Conservation (phyloP, 108 stramenopile genomes). For the Pseudonitzschia delicatissima region DNA sequence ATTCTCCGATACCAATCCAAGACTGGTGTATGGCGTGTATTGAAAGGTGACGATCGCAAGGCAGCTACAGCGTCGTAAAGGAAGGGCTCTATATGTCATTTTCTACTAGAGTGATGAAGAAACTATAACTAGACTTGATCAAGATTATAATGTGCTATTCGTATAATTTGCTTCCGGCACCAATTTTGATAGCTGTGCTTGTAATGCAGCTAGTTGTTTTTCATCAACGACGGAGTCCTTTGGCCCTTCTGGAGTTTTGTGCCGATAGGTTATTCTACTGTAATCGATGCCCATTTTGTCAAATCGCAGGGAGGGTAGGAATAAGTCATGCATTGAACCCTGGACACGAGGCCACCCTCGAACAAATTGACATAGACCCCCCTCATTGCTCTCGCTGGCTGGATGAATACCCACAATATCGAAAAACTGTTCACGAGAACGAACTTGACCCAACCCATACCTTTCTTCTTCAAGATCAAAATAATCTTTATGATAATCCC, state of each 20-base stretch:
- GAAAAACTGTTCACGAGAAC: conserved; percentile 38
- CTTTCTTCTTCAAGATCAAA: conserved; percentile 20
- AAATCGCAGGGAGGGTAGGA: conserved; percentile 30
- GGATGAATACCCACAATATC: conserved; percentile 54
- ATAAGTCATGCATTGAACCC: conserved; percentile 40
- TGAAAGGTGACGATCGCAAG: conserved; percentile 28
- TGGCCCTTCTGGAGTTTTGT: conserved; percentile 18
- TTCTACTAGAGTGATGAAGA: not conserved
- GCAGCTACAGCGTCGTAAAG: not conserved
- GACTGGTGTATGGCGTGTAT: conserved; percentile 67
- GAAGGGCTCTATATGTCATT: not conserved
- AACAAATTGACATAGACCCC: conserved; percentile 57
- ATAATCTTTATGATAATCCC: conserved; percentile 18
- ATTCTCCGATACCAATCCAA: conserved; percentile 61
- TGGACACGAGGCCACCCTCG: not conserved
- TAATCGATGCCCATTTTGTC: conserved; percentile 69
- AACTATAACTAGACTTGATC: not conserved
- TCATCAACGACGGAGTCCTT: not conserved
- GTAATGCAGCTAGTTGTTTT: conserved; percentile 3
- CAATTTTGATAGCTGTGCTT: no score
- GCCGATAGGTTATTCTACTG: conserved; percentile 39
- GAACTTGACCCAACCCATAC: conserved; percentile 49
- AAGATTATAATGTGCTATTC: no score
- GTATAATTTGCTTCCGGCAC: not conserved
- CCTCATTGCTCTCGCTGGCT: conserved; percentile 34